phyloP scores from a whole-genome alignment of 2,329 filamentous ascomycete species.

The Ophiocordyceps camponoti-saundersi region DNA sequence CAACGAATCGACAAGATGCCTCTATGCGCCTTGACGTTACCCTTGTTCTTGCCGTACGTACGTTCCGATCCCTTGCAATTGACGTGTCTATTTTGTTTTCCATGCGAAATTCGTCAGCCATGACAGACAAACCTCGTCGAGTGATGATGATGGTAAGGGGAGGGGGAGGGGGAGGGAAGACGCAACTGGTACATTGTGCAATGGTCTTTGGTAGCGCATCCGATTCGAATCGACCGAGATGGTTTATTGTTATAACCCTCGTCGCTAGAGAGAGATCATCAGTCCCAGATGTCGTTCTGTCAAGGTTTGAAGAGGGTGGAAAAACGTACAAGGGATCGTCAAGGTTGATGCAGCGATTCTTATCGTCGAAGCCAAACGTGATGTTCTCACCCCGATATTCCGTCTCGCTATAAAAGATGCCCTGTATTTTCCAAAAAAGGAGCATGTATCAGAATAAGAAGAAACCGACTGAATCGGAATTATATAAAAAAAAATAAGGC shows the following conservation, averaged over 20 bases:
- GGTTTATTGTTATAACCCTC: neutral
- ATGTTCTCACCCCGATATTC: neutral
- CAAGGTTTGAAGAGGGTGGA: no score
- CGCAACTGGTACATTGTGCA: neutral
- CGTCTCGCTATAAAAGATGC: neutral
- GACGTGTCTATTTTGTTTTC: neutral
- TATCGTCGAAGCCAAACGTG: neutral
- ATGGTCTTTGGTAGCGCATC: neutral
- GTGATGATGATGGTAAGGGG: neutral
- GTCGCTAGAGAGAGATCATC: neutral
- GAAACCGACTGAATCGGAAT: no score
- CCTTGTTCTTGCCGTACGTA: neutral
- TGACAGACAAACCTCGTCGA: no score
- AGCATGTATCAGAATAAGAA: neutral
- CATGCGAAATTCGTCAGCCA: no score
- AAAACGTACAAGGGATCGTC: neutral
- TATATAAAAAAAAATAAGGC: no score
- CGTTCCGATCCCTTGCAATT: neutral
- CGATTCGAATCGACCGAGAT: neutral
- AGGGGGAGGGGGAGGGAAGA: neutral
- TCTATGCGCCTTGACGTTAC: neutral
- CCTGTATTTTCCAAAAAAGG: neutral
- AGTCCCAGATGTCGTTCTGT: neutral
- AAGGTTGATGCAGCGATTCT: neutral
- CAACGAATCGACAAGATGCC: neutral